Evolutionary conservation across 2,329 filamentous ascomycete species (phyloP), one percentile per base, ranked within the genome.

Genomic region (Trichoderma gracile): DNA sequence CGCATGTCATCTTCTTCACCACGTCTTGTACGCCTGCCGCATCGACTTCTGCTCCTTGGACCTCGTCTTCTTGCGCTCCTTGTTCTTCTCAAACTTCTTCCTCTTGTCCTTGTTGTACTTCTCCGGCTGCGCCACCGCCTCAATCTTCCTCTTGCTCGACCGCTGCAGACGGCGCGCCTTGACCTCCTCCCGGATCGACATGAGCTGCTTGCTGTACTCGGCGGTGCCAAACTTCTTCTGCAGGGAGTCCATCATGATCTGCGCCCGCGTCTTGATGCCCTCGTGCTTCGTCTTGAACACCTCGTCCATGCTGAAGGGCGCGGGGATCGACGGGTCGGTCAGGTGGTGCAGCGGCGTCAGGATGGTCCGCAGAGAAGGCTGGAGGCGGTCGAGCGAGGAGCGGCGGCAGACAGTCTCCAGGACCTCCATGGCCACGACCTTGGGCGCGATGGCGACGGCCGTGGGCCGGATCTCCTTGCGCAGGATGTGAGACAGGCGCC

Each of bases 71-170:
- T 89, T 87, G 76, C 88, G 87, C 71, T 89, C 89, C 79, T 89
- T 93, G 82, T 95, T 95, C 80, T 89, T 87, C 74, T 95, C 92
- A 67, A 90, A 84, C 81, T 89, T 93, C 80, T 89, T 91, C 74
- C 85, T 87, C 86, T 97, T 97, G 70, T 90, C 88, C 72, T 84
- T 82, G 30, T 88, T 91, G 71, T 88, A 87, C 73, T 83, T 89
- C 78, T 95, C 94, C 1, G 95, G 95, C 72, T 90, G 86, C 56
- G 85, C 85, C 25, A 99, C 88, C 12, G 91, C 91, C 74, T 96
- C 93, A 68, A 98, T 91, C 78, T 92, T 91, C 72, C 95, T 86
- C 85, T 99, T 99, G 68, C 84, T 86, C 61, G 89, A 86, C 68
- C 96, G 82, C 71, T 88, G 86, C 73, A 92, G 86, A 69, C 95